Evolutionary conservation across 2,329 filamentous ascomycete species (phyloP), one percentile per base, ranked within the genome.

Genomic region (Colletotrichum somersetense): DNA sequence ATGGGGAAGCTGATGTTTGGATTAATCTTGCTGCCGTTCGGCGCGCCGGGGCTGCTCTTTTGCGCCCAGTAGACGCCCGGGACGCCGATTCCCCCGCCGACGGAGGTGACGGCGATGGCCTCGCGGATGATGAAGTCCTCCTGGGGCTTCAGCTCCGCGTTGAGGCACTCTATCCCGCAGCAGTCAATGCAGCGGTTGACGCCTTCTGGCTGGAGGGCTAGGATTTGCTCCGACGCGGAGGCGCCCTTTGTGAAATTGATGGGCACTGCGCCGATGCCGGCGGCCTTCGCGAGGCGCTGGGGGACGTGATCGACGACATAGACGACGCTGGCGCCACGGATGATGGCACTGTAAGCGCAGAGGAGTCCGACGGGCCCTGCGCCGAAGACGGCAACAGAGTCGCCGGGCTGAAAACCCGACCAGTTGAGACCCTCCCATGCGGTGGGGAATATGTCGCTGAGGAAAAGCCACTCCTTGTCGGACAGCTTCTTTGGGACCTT

Each of bases 301-400:
- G 62, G 66, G 8, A 78, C 66, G 52, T 75, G 75, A 64, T 78
- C 77, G 42, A 78, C 69, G 30, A 64, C 52, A 69, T 73, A 77
- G 8, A 78, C 75, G 26, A 52, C 48, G 35, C 63, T 55, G 0
- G 77, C 77, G n/a, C 77, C 77, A 12, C 77, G 76, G 33, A 78
- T 57, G n/a, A 76, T 55, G 61, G 77, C 77, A 61, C 71, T 73
- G 72, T 78, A 78, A 12, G 76, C 75, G n/a, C 64, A 61, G 85
- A 92, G 90, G 11, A 92, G 79, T 1, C 90, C 90, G 1, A 92
- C 89, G 0, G 90, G 89, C 0, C 90, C 89, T 0, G 88, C 89
- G 0, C 89, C 91, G 69, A 91, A 92, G 2, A 91, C 85, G 1
- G 89, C 89, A 2, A 91, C 85, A 18, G 83, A 86, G 75, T 92